Conservation (phyloP, 108 stramenopile species). For the Skeletonema menzelii region DNA sequence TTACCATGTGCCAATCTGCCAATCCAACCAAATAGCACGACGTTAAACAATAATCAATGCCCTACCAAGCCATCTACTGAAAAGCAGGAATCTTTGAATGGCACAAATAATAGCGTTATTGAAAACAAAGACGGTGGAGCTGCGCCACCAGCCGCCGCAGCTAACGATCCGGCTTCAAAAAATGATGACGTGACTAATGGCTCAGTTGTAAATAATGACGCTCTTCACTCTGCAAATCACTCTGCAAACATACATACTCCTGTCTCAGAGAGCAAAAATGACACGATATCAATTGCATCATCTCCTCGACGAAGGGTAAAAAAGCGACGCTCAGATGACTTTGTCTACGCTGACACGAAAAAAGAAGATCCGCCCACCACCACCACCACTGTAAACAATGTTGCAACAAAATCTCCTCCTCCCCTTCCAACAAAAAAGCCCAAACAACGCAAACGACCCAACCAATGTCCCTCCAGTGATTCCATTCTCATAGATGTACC, state of each 20-base stretch:
- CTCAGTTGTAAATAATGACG: too few species aligned
- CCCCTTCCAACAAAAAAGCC: background rate
- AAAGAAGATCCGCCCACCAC: background rate
- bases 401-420: background rate
- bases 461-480: conserved; percentile 45
- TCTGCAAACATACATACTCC: background rate
- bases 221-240: background rate
- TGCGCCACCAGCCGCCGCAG: background rate
- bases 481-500: conserved; percentile 72
- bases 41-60: background rate
- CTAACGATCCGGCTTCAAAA: background rate
- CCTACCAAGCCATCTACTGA: background rate
- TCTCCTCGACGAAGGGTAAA: conserved; percentile 1
- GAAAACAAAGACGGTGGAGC: background rate
- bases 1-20: background rate
- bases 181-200: too few species aligned
- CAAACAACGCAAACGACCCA: background rate
- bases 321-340: conserved; percentile 12
- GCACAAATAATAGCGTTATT: background rate
- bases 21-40: background rate
- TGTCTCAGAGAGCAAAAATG: background rate
- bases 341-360: background rate
- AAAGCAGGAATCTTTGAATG: too few species aligned
- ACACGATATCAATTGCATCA: background rate
- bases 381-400: background rate